These are phyloP conservation scores for Bodo saltans DNA, from an alignment of 78 protist species.

Conservation along the genomic window DNA sequence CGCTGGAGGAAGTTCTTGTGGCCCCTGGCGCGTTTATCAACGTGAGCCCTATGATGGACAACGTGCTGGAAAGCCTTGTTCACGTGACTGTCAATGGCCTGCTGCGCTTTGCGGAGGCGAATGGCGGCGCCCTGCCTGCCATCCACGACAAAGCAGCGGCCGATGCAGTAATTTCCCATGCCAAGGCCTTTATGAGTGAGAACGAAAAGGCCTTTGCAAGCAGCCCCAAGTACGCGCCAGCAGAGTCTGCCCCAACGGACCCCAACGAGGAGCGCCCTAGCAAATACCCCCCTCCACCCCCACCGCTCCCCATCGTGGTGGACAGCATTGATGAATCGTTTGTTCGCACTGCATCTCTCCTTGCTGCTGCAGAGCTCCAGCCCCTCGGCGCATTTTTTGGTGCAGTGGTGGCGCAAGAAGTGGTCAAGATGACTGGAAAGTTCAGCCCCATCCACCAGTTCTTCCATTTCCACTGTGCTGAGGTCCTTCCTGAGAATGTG, in stretches of 20 bases:
- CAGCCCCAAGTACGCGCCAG: neutral
- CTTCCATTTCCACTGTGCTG: constrained; percentile 39
- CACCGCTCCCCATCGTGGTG: neutral
- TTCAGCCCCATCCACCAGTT: constrained; percentile 58
- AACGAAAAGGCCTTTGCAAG: neutral
- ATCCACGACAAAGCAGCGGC: neutral
- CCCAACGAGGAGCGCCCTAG: neutral
- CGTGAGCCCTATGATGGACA: neutral
- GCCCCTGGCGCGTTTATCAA: neutral
- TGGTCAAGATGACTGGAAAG: constrained; percentile 52
- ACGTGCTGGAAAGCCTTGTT: neutral
- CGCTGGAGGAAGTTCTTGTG: constrained; percentile 3
- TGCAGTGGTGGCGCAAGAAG: constrained; percentile 73
- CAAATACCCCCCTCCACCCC: neutral
- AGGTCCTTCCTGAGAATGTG: constrained; percentile 41
- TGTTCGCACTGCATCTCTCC: neutral
- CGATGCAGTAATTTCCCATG: neutral
- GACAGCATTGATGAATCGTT: neutral
- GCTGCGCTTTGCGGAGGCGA: neutral
- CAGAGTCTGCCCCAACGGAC: neutral
- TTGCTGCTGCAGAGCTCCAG: neutral
- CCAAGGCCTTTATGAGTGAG: no score
- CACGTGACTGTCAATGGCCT: neutral
- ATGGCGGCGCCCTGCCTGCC: neutral
- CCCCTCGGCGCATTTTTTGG: constrained; percentile 54